These are phyloP conservation scores for Cupressus sempervirens DNA, from an alignment of 75 land plant genomes.

Conservation along the genomic window DNA sequence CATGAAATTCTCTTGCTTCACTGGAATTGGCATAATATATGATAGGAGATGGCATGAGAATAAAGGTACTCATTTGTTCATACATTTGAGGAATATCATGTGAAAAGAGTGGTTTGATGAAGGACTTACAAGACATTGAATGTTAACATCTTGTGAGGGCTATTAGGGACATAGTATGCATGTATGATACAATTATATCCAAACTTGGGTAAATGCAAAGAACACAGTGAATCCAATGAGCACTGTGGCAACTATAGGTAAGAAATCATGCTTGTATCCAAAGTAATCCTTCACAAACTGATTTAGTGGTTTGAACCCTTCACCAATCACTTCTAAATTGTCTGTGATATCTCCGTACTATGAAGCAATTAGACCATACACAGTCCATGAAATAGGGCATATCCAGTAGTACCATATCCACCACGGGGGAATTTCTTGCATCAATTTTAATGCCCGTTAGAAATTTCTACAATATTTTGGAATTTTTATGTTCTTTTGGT, in stretches of 20 bases:
- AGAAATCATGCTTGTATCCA: slow-evolving; percentile 62
- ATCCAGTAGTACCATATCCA: slow-evolving; percentile 97
- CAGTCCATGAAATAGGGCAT: slow-evolving; percentile 86
- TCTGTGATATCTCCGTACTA: slow-evolving; percentile 66
- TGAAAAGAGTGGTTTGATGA: too few relatives aligned
- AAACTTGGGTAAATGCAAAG: slow-evolving; percentile 75
- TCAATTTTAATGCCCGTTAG: not conserved
- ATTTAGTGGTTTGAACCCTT: slow-evolving; percentile 21
- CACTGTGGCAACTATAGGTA: slow-evolving; percentile 56
- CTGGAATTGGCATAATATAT: too few relatives aligned
- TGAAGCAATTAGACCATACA: slow-evolving; percentile 71
- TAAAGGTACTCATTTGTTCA: too few relatives aligned
- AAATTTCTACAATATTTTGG: not conserved
- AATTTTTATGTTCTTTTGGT: too few relatives aligned
- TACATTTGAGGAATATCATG: too few relatives aligned
- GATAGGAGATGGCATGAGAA: too few relatives aligned
- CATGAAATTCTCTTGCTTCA: too few relatives aligned
- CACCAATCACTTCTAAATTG: slow-evolving; percentile 38
- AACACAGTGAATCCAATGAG: slow-evolving; percentile 62
- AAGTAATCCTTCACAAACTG: slow-evolving; percentile 43
- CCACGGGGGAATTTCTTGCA: slow-evolving; percentile 91
- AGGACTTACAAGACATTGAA: too few relatives aligned
- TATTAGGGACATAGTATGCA: too few relatives aligned
- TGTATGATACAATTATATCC: too few relatives aligned
- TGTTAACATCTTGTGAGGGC: too few relatives aligned